phyloP scores from a whole-genome alignment of 306 rosid species.

The Corylus avellana region DNA sequence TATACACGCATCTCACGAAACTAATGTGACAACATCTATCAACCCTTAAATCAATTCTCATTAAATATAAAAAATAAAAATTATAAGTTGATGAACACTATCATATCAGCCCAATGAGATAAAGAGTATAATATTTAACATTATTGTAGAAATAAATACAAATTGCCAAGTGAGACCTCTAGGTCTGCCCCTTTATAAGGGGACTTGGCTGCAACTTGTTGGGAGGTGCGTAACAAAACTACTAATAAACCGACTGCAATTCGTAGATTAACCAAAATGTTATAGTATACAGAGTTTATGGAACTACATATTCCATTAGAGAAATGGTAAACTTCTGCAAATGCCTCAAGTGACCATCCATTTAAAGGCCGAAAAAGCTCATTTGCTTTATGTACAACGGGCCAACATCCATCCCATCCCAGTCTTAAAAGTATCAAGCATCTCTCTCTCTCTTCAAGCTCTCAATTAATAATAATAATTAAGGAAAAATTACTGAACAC shows the following conservation, averaged over 20 bases:
- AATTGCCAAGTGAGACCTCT: no score
- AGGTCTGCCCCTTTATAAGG: no score
- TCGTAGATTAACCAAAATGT: conserved; percentile 46
- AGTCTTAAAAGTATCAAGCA: conserved; percentile 45
- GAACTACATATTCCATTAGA: conserved; percentile 55
- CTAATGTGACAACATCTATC: no score
- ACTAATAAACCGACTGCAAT: conserved; percentile 29
- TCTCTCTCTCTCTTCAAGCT: conserved; percentile 56
- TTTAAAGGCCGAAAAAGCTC: conserved; percentile 62
- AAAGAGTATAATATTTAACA: no score
- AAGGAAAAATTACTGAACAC: conserved; percentile 52
- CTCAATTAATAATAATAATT: conserved; percentile 53
- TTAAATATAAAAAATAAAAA: no score
- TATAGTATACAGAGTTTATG: conserved; percentile 48
- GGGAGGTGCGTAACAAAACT: neutral
- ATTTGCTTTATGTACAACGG: conserved; percentile 72
- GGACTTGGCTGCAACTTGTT: no score
- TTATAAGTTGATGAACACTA: no score
- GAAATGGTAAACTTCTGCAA: conserved; percentile 40
- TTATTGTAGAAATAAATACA: no score
- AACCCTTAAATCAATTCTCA: no score
- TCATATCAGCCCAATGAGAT: no score
- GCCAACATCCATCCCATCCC: conserved; percentile 67
- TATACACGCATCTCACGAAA: no score
- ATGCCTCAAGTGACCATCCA: conserved; percentile 50